Evolutionary conservation across 2,329 filamentous ascomycete genomes (phyloP), one percentile per base, ranked within the genome.

Genomic region (Endoconidiophora polonica): DNA sequence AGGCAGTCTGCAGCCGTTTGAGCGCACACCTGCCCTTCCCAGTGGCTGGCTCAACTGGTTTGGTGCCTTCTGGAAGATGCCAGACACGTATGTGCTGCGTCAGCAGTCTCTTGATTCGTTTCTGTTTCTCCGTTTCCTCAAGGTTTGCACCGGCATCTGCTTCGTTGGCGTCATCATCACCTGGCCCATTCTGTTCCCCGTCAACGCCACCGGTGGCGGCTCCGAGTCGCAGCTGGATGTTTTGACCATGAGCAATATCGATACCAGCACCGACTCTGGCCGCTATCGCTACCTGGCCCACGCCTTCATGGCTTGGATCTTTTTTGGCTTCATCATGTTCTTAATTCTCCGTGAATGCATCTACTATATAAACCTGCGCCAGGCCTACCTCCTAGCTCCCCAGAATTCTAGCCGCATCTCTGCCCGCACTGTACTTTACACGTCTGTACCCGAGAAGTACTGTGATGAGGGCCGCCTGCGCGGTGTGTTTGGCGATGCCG

Each of bases 301-400:
- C 62, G 76, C 76, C n/a, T 74, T 85, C 48, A 69, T 87, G 48
- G 79, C 81, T 1, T 94, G 86, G 77, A 64, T 88, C 46, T 96
- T 86, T 66, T 87, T 83, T 63, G 77, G 76, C 43, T 96, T 96
- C 61, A 73, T 96, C 56, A 81, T 96, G 63, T 91, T 85, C 65
- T 81, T 86, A 59, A 77, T 96, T 55, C 83, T 87, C 50, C 77
- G 90, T 52, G 90, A 96, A 64, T 81, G 78, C 61, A 83, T 96
- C 58, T 94, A 81, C 72, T 94, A 86, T 65, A 83, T 95, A 68
- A 94, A 93, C 59, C 67, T 96, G 47, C 83, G 88, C 55, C 90
- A 96, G 66, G 90, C 90, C 0, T 95, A 93, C 66, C 76, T 93
- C 39, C 75, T 93, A 50, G 88, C 86, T 9, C 86, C 87, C 9